A percentile compares a stretch with the other conserved stretches of the same genome.
phyloP scores from a whole-genome alignment of 352 stramenopile genomes.

The Peronospora destructor region DNA sequence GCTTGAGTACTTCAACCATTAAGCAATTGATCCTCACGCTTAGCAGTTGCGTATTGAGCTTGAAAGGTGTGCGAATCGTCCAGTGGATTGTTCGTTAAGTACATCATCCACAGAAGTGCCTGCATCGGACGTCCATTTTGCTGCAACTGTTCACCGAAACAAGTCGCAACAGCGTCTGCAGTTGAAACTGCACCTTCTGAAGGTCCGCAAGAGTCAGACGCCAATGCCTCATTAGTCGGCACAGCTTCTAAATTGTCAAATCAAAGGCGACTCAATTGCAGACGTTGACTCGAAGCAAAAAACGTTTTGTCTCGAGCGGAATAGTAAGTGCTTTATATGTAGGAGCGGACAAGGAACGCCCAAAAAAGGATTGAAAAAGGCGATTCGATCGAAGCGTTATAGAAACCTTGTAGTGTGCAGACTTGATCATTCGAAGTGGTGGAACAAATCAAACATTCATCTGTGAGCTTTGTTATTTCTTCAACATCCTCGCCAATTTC shows the following conservation, averaged over 20 bases:
- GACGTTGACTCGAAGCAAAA: conserved; percentile 26
- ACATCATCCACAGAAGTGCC: conserved; percentile 48
- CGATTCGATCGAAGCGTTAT: too few relatives aligned
- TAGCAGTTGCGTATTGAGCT: conserved; percentile 50
- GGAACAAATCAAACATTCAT: conserved; percentile 25
- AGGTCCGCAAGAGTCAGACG: not conserved
- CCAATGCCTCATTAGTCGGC: not conserved
- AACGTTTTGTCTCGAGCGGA: conserved; percentile 44
- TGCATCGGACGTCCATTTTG: conserved; percentile 57
- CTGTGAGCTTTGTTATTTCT: conserved; percentile 37
- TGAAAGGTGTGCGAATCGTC: conserved; percentile 29
- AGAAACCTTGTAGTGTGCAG: too few relatives aligned
- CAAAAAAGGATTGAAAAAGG: too few relatives aligned
- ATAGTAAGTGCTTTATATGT: too few relatives aligned
- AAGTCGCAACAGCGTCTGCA: not conserved
- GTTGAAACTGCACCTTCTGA: conserved; percentile 14
- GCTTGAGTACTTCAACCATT: conserved; percentile 1
- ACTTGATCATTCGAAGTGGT: too few relatives aligned
- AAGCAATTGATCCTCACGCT: conserved; percentile 32
- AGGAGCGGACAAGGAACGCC: conserved; percentile 18
- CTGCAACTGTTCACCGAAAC: conserved; percentile 12
- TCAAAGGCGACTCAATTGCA: conserved; percentile 45
- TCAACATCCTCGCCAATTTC: conserved; percentile 35
- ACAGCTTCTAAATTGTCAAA: not conserved
- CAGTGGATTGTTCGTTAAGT: not conserved